A percentile compares a stretch with the other conserved stretches of the same genome.
phyloP scores from a whole-genome alignment of 208 protist genomes.

The Leishmania major region DNA sequence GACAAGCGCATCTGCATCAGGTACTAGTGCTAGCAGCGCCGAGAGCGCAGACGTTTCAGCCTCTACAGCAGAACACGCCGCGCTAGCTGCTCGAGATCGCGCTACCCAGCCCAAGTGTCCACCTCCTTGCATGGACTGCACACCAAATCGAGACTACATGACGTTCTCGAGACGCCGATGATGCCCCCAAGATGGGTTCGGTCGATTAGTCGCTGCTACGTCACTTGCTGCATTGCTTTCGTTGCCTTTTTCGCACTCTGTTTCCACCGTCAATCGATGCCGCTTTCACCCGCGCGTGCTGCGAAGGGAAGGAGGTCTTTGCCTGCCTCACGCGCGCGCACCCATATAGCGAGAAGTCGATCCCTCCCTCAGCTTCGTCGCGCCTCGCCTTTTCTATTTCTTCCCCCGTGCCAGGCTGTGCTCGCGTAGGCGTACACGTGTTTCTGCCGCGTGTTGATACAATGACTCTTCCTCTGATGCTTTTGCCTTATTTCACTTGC shows the following conservation, averaged over 20 bases:
- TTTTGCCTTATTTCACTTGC: not conserved
- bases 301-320: not conserved
- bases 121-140: not conserved
- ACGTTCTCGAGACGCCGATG: not conserved
- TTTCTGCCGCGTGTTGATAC: not conserved
- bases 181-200: not conserved
- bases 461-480: not conserved
- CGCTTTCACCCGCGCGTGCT: not conserved
- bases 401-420: not conserved
- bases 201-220: not conserved
- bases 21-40: not conserved
- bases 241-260: not conserved
- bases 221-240: slow-evolving; percentile 1
- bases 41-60: not conserved
- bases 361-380: not conserved
- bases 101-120: not conserved
- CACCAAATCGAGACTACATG: not conserved
- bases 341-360: not conserved
- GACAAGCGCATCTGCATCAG: not conserved
- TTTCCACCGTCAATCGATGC: slow-evolving; percentile 2
- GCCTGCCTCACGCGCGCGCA: not conserved
- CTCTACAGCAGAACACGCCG: not conserved
- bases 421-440: not conserved
- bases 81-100: too few relatives aligned
- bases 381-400: not conserved